These are phyloP conservation scores for Fraxinus americana DNA, from an alignment of 257 asterid species.

Conservation along the genomic window DNA sequence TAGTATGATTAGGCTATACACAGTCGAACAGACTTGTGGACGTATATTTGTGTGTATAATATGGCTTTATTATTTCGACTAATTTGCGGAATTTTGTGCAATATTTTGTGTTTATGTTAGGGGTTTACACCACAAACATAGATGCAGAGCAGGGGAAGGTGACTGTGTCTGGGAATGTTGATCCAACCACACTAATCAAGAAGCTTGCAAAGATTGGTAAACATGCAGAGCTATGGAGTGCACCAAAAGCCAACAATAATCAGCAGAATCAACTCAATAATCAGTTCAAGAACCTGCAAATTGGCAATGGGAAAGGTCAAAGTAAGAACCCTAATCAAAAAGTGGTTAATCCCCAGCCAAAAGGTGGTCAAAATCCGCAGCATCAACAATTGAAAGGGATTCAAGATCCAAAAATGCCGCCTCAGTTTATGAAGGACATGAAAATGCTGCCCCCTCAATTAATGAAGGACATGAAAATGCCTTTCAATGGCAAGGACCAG, in stretches of 20 bases:
- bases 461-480: conserved; percentile 43
- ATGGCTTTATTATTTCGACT: neutral
- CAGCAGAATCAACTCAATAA: conserved; percentile 49
- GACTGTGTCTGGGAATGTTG: conserved; percentile 83
- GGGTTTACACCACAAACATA: conserved; percentile 70
- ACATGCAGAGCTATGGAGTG: conserved; percentile 85
- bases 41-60: neutral
- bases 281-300: conserved; percentile 66
- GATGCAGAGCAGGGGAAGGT: conserved; percentile 92
- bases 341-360: conserved; percentile 35
- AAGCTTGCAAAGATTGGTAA: conserved; percentile 81
- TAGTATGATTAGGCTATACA: neutral
- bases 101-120: conserved; percentile 30
- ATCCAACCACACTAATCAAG: conserved; percentile 78
- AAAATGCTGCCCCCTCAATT: conserved; percentile 17
- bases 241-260: conserved; percentile 59
- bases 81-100: neutral
- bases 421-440: conserved; percentile 44
- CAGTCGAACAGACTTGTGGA: neutral
- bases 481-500: conserved; percentile 35
- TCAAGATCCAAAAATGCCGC: conserved; percentile 63
- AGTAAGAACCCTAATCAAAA: conserved; percentile 36
- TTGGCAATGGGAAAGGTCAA: conserved; percentile 55
- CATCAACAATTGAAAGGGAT: conserved; percentile 50
- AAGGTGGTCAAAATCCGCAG: conserved; percentile 45